phyloP scores from a whole-genome alignment of 805 yeast genomes.

The Candida peoriensis region DNA sequence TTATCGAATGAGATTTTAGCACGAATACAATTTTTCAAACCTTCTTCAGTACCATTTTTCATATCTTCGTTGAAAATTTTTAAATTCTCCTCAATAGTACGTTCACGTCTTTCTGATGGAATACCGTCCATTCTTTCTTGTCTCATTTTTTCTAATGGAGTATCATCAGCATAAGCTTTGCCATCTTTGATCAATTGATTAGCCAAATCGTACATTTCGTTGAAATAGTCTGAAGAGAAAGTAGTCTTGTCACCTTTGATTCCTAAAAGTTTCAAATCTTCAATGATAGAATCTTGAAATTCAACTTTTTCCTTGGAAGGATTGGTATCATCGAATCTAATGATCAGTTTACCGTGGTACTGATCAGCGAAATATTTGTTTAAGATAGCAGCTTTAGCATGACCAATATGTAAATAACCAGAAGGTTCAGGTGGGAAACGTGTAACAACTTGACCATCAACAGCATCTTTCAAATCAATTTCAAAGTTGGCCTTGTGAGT shows the following conservation, averaged over 20 bases:
- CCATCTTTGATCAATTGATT: conserved; percentile 89
- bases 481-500: conserved; percentile 92
- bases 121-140: conserved; percentile 98
- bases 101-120: conserved; percentile 86
- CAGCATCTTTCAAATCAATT: conserved; percentile 88
- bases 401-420: conserved; percentile 98
- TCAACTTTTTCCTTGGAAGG: conserved; percentile 96
- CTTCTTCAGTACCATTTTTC: conserved; percentile 91
- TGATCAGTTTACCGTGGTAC: conserved; percentile 93
- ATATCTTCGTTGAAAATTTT: conserved; percentile 82
- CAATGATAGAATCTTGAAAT: conserved; percentile 89
- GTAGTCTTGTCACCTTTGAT: conserved; percentile 87
- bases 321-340: conserved; percentile 97
- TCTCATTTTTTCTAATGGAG: conserved; percentile 92
- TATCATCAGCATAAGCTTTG: conserved; percentile 96
- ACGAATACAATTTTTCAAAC: conserved; percentile 87
- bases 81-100: conserved; percentile 89
- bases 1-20: conserved; percentile 94
- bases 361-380: conserved; percentile 95
- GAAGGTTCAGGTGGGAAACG: conserved; percentile 99
- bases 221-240: conserved; percentile 91
- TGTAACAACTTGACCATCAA: conserved; percentile 92
- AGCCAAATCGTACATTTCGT: conserved; percentile 83
- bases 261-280: conserved; percentile 86
- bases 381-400: conserved; percentile 95